A percentile compares a stretch with the other conserved stretches of the same genome.
Conservation (phyloP, 495 filamentous ascomycete species). For the Schizothecium vesticola region DNA sequence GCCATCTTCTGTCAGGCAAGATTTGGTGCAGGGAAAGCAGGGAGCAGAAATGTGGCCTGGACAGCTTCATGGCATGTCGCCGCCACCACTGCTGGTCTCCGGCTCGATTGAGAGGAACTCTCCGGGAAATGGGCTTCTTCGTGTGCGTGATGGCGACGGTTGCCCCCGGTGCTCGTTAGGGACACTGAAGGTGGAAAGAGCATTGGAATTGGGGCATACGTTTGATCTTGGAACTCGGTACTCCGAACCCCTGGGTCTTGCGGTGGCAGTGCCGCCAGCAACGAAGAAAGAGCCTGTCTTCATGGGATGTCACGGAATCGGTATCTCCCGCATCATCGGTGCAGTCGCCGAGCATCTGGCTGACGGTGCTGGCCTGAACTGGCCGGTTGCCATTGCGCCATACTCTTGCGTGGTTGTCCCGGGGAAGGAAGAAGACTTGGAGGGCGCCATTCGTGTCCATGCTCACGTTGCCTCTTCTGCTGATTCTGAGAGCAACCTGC, state of each 20-base stretch:
- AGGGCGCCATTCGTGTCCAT: constrained; percentile 51
- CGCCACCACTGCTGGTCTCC: neutral
- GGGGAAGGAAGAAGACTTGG: constrained; percentile 44
- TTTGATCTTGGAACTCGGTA: constrained; percentile 92
- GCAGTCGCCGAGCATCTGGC: constrained; percentile 72
- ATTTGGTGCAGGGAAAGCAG: neutral
- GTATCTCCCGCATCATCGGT: constrained; percentile 83
- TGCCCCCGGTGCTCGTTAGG: constrained; percentile 68
- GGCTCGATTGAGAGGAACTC: constrained; percentile 7
- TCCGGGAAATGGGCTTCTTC: constrained; percentile 52
- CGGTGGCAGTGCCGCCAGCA: constrained; percentile 39
- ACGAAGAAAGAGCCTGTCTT: constrained; percentile 52
- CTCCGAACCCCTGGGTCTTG: constrained; percentile 64
- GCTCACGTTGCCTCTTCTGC: constrained; percentile 31
- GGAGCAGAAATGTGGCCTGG: constrained; percentile 21
- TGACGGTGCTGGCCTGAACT: constrained; percentile 73
- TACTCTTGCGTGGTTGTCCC: constrained; percentile 73
- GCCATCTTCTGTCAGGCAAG: constrained; percentile 7
- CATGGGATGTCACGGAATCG: constrained; percentile 97
- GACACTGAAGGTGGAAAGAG: constrained; percentile 57
- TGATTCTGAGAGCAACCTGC: neutral
- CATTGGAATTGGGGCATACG: constrained; percentile 89
- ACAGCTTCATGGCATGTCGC: neutral
- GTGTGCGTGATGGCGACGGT: constrained; percentile 59
- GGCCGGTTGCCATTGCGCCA: constrained; percentile 82